Evolutionary conservation across 2,329 filamentous ascomycete genomes (phyloP), one percentile per base, ranked within the genome.

Genomic region (Rhexocercosporidium sp.): DNA sequence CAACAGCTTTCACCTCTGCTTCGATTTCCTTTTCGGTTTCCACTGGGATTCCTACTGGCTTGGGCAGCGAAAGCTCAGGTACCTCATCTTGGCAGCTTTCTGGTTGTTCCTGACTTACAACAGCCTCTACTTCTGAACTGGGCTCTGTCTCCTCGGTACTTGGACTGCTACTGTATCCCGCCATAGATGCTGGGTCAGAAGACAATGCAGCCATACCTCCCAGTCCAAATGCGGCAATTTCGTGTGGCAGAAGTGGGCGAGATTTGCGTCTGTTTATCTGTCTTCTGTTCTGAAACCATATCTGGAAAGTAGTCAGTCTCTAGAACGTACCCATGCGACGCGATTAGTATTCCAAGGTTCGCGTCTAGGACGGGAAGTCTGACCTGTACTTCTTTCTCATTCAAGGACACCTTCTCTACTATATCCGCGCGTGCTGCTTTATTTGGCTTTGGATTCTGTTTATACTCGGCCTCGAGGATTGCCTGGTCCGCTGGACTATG

Each of bases 381-480:
- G 82, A 97, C 95, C 89, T 97, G 95, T 44, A 97, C 93, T 83
- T 97, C 94, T 80, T 97, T 97, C 82, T 97, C 94, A 72, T 92
- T 95, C 70, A 98, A 85, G 27, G 70, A 70, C 69, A 97, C 94
- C 79, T 90, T 92, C 80, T 88, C 87, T 68, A 96, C 93, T 71
- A 98, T 94, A 66, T 90, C 90, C 56, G 92, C 86, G 81, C 95
- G 92, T 79, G 93, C 91, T 65, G 89, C 86, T 81, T 97, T 97
- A 82, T 97, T 94, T 39, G 95, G 95, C 79, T 97, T 97, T 7
- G 93, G 88, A 78, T 97, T 96, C 69, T 84, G 86, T 74, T 88
- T 86, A 77, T 97, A 97, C 67, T 95, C 93, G 41, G 91, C 86
- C 80, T 97, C 95, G 68, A 97, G 89, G 62, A 96, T 87, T 62